Percentiles rank a stretch among this genome's conserved stretches.
Conservation (phyloP, 371 early-diverging fungal genomes). For the Batkoa obscura region DNA sequence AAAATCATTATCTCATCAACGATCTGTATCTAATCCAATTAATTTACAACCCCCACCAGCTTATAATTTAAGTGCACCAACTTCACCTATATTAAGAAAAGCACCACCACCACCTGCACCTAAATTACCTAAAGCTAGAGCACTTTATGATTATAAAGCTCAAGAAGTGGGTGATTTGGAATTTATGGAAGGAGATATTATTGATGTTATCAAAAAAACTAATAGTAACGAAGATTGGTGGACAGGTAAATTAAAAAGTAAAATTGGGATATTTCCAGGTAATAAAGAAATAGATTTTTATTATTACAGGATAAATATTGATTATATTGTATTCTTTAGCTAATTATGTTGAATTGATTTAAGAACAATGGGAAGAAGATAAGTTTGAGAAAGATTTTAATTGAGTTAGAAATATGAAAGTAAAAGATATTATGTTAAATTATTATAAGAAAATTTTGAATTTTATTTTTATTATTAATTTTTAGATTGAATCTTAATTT, state of each 20-base stretch:
- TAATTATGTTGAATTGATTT: slow-evolving; percentile 7
- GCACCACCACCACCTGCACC: slow-evolving; percentile 3
- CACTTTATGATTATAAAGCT: slow-evolving; percentile 41
- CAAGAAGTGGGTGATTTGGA: slow-evolving; percentile 35
- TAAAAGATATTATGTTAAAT: no score
- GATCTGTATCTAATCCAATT: background rate
- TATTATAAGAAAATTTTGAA: no score
- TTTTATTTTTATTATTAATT: no score
- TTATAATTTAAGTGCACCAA: background rate
- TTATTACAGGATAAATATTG: slow-evolving; percentile 11
- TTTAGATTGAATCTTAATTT: no score
- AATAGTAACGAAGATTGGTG: slow-evolving; percentile 43
- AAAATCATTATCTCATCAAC: background rate
- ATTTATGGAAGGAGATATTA: slow-evolving; percentile 32
- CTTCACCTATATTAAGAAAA: background rate
- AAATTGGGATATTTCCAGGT: slow-evolving; percentile 42
- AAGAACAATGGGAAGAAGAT: background rate
- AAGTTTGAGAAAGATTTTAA: no score
- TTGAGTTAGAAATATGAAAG: no score
- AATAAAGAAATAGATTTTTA: slow-evolving; percentile 12
- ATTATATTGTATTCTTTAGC: slow-evolving; percentile 1
- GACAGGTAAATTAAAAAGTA: slow-evolving; percentile 33
- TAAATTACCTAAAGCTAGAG: slow-evolving; percentile 9
- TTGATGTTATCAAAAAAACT: slow-evolving; percentile 32
- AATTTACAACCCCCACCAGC: background rate